These are phyloP conservation scores for Cystobasidium tubakii DNA, from an alignment of 768 basidiomycete genomes.

Conservation along the genomic window DNA sequence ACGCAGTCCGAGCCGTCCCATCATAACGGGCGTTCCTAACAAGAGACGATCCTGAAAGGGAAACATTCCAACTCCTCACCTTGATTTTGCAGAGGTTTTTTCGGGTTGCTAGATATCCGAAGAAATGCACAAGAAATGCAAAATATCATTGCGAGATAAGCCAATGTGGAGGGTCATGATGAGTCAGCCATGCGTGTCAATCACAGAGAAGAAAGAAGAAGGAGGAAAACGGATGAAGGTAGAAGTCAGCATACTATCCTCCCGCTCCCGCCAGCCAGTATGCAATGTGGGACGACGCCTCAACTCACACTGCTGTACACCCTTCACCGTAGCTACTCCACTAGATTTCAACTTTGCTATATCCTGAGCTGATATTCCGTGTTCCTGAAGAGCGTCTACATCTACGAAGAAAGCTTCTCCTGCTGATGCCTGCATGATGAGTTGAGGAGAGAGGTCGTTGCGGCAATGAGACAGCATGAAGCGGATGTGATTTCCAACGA, in stretches of 20 bases:
- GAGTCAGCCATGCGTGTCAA: too few relatives aligned
- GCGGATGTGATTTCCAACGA: too few relatives aligned
- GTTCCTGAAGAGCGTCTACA: constrained; percentile 39
- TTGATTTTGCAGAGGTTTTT: constrained; percentile 89
- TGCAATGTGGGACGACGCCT: too few relatives aligned
- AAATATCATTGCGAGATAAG: too few relatives aligned
- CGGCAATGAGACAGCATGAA: too few relatives aligned
- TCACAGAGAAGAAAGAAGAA: too few relatives aligned
- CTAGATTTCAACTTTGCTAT: constrained; percentile 81
- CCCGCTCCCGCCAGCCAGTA: too few relatives aligned
- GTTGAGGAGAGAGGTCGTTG: not conserved
- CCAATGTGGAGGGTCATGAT: too few relatives aligned
- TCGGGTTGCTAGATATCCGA: constrained; percentile 64
- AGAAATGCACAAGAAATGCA: not conserved
- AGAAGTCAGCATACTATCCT: too few relatives aligned
- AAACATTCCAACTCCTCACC: constrained; percentile 51
- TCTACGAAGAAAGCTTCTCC: constrained; percentile 38
- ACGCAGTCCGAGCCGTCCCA: too few relatives aligned
- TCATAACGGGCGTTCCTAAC: too few relatives aligned
- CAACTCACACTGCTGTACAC: constrained; percentile 37
- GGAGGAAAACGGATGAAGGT: too few relatives aligned
- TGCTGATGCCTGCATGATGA: not conserved
- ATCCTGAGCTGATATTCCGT: constrained; percentile 55
- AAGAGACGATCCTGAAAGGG: not conserved
- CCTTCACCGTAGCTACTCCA: constrained; percentile 45